phyloP scores from a whole-genome alignment of 1,139 yeast genomes.

The Pichia sp. region DNA sequence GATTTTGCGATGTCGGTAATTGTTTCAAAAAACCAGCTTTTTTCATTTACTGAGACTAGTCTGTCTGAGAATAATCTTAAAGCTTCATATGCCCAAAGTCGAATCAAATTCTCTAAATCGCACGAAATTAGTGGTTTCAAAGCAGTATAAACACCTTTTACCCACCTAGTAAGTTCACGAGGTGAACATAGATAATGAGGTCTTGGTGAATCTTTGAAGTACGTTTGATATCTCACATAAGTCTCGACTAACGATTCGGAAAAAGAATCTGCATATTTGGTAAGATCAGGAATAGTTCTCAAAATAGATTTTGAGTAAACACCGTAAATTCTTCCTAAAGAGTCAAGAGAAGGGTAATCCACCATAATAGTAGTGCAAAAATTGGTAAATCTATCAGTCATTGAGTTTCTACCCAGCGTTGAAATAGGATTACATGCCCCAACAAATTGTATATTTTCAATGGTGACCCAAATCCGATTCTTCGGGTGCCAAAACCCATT shows the following conservation, averaged over 20 bases:
- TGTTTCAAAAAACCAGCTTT: constrained; percentile 46
- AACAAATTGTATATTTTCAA: constrained; percentile 72
- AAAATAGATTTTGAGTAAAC: constrained; percentile 56
- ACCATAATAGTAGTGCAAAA: constrained; percentile 68
- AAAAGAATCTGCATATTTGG: constrained; percentile 49
- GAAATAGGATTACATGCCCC: constrained; percentile 94
- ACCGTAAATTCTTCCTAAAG: constrained; percentile 64
- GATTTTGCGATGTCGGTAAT: constrained; percentile 36
- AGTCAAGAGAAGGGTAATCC: constrained; percentile 69
- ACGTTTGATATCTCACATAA: constrained; percentile 43
- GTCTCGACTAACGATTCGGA: constrained; percentile 67
- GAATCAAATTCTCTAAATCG: constrained; percentile 37
- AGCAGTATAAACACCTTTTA: constrained; percentile 67
- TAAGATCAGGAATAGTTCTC: constrained; percentile 57
- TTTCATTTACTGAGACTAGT: constrained; percentile 47
- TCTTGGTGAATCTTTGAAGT: constrained; percentile 37
- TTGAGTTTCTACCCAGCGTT: constrained; percentile 65
- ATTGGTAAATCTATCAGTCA: constrained; percentile 64
- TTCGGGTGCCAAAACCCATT: constrained; percentile 71
- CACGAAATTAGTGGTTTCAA: constrained; percentile 34
- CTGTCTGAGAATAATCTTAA: constrained; percentile 74
- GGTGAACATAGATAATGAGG: constrained; percentile 80
- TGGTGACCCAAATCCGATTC: constrained; percentile 60
- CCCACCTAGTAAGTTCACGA: constrained; percentile 87
- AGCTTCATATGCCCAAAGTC: constrained; percentile 83